Base-by-base conservation (phyloP, 345 rosid genomes). In the Kandelia obovata region DNA sequence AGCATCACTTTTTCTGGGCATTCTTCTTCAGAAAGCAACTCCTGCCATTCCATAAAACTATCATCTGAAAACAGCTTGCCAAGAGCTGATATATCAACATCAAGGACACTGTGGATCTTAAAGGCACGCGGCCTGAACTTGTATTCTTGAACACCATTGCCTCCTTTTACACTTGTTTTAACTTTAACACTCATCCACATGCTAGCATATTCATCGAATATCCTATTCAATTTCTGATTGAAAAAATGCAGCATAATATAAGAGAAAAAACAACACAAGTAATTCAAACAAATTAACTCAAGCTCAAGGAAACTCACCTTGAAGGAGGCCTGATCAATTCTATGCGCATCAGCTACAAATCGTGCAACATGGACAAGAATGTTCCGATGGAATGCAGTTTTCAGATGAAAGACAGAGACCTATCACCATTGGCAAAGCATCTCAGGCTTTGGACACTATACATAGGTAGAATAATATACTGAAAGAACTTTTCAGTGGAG, bases 101-200 rank as follows among this genome's bases (percentile, higher is more conserved):
- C 96, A 87, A 94, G 78, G 61, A 94, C 84, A 77, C 74, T 82
- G 66, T 88, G 84, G 69, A 94, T 86, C 72, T 78, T 79, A 75
- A 92, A 88, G 69, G 81, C 90, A 61, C 97, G 88, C 70, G 96
- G 81, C 78, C 83, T 88, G 75, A 91, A 91, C 75, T 81, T 89
- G 83, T 80, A 94, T 56, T 79, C 68, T 76, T 83, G 97, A 52
- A 84, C 66, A 70, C 79, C 83, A 73, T 56, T 58, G 61, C 88
- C 87, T 66, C 86, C 92, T 81, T 84, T 88, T 75, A 73, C 71
- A 71, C 76, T 86, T 17, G 71, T 81, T 83, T 94, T 83, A 75
- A 73, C 79, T 78, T 94, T 94, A 89, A 92, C 83, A 67, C 69
- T 75, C 89, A 87, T 80, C 98, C 98, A 94, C 71, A 74, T 80